Conservation (phyloP, 2,329 filamentous ascomycete genomes). For the Lecanicillium sp. region DNA sequence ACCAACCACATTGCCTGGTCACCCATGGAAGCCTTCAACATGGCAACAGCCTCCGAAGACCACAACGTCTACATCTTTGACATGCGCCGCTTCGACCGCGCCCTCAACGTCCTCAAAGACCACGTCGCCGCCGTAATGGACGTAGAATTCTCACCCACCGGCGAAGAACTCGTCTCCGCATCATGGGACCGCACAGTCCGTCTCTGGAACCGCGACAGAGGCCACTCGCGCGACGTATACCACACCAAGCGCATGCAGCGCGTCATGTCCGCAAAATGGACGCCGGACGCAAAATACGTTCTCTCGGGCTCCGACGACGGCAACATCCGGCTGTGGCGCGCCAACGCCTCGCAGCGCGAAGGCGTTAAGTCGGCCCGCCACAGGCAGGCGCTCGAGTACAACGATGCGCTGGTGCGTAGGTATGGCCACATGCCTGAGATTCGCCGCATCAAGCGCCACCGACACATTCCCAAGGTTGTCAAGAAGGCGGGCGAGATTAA, state of each 20-base stretch:
- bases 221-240: conserved; percentile 87
- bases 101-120: conserved; percentile 82
- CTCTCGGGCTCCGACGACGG: conserved; percentile 91
- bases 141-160: conserved; percentile 89
- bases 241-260: conserved; percentile 98
- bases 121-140: conserved; percentile 92
- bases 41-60: conserved; percentile 88
- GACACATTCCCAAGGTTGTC: conserved; percentile 83
- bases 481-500: conserved; percentile 98
- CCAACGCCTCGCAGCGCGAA: conserved; percentile 72
- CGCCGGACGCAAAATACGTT: conserved; percentile 82
- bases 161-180: conserved; percentile 84
- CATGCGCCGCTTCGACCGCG: conserved; percentile 81
- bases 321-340: conserved; percentile 79
- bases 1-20: conserved; percentile 87
- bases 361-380: conserved; percentile 82
- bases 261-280: conserved; percentile 78
- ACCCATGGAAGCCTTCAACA: conserved; percentile 93
- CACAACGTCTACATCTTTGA: conserved; percentile 87
- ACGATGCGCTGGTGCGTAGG: conserved; percentile 71
- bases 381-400: conserved; percentile 84
- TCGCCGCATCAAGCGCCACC: conserved; percentile 78
- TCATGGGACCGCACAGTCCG: conserved; percentile 81
- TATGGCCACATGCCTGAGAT: conserved; percentile 97
- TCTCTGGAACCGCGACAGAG: conserved; percentile 71